These are phyloP conservation scores for Rehmannia glutinosa DNA, from an alignment of 257 asterid genomes.

Conservation along the genomic window DNA sequence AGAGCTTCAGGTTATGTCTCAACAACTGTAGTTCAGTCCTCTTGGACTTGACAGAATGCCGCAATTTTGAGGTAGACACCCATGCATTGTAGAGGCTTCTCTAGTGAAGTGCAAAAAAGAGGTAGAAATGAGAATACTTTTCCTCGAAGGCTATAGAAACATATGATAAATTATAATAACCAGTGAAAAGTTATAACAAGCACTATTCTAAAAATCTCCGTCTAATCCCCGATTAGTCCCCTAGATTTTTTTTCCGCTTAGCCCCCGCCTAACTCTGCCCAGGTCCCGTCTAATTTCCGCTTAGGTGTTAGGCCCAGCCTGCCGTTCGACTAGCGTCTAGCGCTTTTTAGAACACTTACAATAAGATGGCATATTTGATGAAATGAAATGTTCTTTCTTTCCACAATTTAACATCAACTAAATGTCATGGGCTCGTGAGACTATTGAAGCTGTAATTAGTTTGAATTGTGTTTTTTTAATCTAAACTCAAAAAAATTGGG, in stretches of 20 bases:
- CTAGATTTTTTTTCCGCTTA: too few species aligned
- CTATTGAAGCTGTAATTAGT: neutral
- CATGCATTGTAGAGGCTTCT: slow-evolving; percentile 69
- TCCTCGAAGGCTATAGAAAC: neutral
- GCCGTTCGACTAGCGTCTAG: too few species aligned
- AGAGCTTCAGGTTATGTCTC: slow-evolving; percentile 60
- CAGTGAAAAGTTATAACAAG: neutral
- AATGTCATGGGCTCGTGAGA: neutral
- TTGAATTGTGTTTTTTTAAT: neutral
- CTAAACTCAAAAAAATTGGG: neutral
- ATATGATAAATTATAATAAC: neutral
- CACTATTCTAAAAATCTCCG: too few species aligned
- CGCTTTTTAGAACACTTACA: too few species aligned
- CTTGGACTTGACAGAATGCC: slow-evolving; percentile 55
- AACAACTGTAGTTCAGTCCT: slow-evolving; percentile 50
- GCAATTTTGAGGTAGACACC: slow-evolving; percentile 56
- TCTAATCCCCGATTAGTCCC: too few species aligned
- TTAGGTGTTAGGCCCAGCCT: too few species aligned
- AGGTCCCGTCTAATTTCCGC: too few species aligned
- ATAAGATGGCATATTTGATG: neutral
- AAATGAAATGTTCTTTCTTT: too few species aligned
- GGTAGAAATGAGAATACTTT: slow-evolving; percentile 12
- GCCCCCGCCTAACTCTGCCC: too few species aligned
- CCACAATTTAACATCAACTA: neutral
- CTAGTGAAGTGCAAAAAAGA: slow-evolving; percentile 36